Conservation (phyloP, 257 asterid species). For the Fraxinus americana region DNA sequence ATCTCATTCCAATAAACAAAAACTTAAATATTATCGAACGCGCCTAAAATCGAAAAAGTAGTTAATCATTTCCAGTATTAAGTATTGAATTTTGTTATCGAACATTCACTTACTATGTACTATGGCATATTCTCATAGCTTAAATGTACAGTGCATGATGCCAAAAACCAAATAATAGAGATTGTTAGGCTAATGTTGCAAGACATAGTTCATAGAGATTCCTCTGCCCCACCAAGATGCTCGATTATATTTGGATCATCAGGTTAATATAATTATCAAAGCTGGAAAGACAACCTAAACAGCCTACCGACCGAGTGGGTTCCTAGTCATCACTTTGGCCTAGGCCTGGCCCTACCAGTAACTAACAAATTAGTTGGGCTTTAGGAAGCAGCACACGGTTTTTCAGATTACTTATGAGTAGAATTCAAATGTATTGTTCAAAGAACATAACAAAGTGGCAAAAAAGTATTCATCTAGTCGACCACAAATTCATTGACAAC, state of each 20-base stretch:
- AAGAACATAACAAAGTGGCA: not conserved
- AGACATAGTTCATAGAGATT: conserved; percentile 28
- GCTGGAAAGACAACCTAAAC: conserved; percentile 33
- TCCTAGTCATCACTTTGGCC: conserved; percentile 27
- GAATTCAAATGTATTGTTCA: conserved; percentile 3
- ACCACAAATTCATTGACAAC: not conserved
- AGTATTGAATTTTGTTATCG: not conserved
- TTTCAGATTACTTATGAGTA: not conserved
- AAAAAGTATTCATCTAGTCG: not conserved
- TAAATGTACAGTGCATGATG: conserved; percentile 27
- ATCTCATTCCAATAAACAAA: not conserved
- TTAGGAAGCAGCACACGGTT: conserved; percentile 5
- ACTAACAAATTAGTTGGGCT: conserved; percentile 21
- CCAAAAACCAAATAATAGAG: conserved; percentile 20
- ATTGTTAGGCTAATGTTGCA: conserved; percentile 20
- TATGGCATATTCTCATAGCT: conserved; percentile 23
- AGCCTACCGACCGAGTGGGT: conserved; percentile 31
- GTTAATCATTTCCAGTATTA: not conserved
- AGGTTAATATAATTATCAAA: conserved; percentile 29
- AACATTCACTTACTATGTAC: not conserved
- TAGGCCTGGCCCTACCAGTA: conserved; percentile 20
- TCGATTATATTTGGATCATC: conserved; percentile 34
- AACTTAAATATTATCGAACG: not conserved
- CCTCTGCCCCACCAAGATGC: conserved; percentile 50
- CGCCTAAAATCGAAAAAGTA: not conserved